Conservation (phyloP, 1,139 yeast genomes). For the Pneumocystis murina region DNA sequence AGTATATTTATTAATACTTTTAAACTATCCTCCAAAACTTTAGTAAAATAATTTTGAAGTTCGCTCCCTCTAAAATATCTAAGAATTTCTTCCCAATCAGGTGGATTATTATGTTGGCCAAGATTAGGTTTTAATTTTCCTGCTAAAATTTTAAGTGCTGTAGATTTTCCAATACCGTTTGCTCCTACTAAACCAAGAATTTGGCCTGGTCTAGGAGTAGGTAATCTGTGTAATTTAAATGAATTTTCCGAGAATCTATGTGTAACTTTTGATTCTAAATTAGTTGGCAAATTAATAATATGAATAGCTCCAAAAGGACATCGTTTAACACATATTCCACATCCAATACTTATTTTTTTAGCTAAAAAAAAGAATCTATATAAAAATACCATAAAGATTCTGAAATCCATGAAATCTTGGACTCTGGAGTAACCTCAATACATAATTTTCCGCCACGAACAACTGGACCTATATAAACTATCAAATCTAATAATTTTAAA, state of each 20-base stretch:
- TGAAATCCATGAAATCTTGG: slow-evolving; percentile 89
- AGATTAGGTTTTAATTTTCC: slow-evolving; percentile 95
- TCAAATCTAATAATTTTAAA: not conserved
- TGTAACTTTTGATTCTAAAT: slow-evolving; percentile 79
- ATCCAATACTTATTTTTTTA: slow-evolving; percentile 45
- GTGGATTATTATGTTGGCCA: slow-evolving; percentile 88
- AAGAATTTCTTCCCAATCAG: slow-evolving; percentile 91
- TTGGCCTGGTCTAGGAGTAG: slow-evolving; percentile 98
- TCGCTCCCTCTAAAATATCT: slow-evolving; percentile 91
- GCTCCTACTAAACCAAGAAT: slow-evolving; percentile 95
- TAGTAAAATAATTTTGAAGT: slow-evolving; percentile 87
- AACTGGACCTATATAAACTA: slow-evolving; percentile 41
- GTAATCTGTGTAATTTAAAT: slow-evolving; percentile 88
- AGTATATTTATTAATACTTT: not conserved
- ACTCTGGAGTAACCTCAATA: slow-evolving; percentile 84
- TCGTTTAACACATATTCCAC: slow-evolving; percentile 98
- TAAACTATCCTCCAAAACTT: slow-evolving; percentile 80
- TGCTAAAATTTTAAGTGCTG: slow-evolving; percentile 95
- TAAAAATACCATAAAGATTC: slow-evolving; percentile 51
- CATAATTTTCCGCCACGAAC: slow-evolving; percentile 94
- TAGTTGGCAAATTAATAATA: slow-evolving; percentile 90
- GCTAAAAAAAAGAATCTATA: not conserved
- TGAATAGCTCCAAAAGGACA: slow-evolving; percentile 96
- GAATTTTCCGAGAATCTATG: slow-evolving; percentile 97
- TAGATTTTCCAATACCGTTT: slow-evolving; percentile 96